Evolutionary conservation across 2,329 filamentous ascomycete genomes (phyloP), one percentile per base, ranked within the genome.

Genomic region (Fusarium floridanum): DNA sequence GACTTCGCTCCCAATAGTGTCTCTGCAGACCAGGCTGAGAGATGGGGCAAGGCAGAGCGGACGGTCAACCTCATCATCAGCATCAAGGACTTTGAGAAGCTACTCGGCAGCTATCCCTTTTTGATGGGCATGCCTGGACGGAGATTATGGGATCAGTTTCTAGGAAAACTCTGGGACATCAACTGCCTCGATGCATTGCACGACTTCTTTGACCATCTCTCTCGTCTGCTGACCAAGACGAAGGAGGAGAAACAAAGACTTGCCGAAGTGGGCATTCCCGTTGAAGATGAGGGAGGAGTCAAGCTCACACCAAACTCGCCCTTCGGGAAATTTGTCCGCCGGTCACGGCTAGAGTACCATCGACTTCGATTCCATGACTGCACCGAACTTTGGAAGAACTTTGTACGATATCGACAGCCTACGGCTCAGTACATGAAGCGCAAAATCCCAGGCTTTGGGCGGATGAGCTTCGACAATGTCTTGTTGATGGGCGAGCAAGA

Each of bases 81-180:
- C 64, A 87, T 92, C 74, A 84, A 88, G 43, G 85, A 90, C 72
- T 92, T 92, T 72, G 90, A 92, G 80, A 85, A 84, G 64, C 83
- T 91, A n/a, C 86, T 92, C 17, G 80, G 82, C 22, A 83, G 86
- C 32, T 86, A 89, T 74, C 84, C 87, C 7, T 86, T 89, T 32
- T 82, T 88, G 29, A 85, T 86, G 76, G 87, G 88, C 41, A 84
- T 94, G 66, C 93, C 95, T 0, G 95, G 95, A 4, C 89, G 93
- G 57, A 92, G 90, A n/a, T 84, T 98, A n/a, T 97, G 95, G 91
- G 95, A 98, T 80, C 85, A 93, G 3, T 94, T 98, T 66, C 88
- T 98, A 14, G 89, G 90, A 65, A 92, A 91, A 72, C 85, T 98
- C 27, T 98, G 97, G 96, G 88, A 88, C 17, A 90, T 98, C 74